Conservation (phyloP, 2,329 filamentous ascomycete genomes). For the Arthrinium phaeospermum region DNA sequence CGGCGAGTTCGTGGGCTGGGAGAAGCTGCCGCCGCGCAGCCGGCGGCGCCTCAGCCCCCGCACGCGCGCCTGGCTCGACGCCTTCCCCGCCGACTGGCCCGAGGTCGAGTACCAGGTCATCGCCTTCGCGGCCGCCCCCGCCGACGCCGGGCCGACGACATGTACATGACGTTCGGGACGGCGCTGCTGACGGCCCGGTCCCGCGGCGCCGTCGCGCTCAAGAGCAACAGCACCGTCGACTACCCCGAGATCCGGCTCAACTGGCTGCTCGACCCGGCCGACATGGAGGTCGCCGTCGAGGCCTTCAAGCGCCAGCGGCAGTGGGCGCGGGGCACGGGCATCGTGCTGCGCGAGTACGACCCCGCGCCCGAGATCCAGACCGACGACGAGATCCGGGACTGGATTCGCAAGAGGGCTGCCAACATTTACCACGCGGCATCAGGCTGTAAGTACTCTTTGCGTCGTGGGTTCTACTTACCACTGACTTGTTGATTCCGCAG, state of each 20-base stretch:
- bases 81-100: constrained; percentile 43
- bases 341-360: constrained; percentile 46
- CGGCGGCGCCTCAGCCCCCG: constrained; percentile 20
- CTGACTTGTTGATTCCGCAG: too few species aligned
- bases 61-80: constrained; percentile 52
- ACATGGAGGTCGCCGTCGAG: constrained; percentile 69
- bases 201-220: constrained; percentile 67
- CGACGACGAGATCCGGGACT: constrained; percentile 22
- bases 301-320: constrained; percentile 67
- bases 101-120: constrained; percentile 22
- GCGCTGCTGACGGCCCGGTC: constrained; percentile 40
- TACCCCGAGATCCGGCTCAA: constrained; percentile 40
- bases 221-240: constrained; percentile 47
- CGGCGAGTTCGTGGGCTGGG: constrained; percentile 27
- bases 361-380: constrained; percentile 19
- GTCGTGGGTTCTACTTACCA: too few species aligned
- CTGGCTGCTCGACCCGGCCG: constrained; percentile 41
- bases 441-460: too few species aligned
- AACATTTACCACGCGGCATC: background rate
- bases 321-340: constrained; percentile 65
- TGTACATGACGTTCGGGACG: constrained; percentile 38
- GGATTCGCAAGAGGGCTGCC: constrained; percentile 4
- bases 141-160: constrained; percentile 25
- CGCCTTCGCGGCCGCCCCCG: background rate
- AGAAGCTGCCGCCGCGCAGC: constrained; percentile 35